These are phyloP conservation scores for Prunus campanulata DNA, from an alignment of 306 rosid genomes.

Conservation along the genomic window DNA sequence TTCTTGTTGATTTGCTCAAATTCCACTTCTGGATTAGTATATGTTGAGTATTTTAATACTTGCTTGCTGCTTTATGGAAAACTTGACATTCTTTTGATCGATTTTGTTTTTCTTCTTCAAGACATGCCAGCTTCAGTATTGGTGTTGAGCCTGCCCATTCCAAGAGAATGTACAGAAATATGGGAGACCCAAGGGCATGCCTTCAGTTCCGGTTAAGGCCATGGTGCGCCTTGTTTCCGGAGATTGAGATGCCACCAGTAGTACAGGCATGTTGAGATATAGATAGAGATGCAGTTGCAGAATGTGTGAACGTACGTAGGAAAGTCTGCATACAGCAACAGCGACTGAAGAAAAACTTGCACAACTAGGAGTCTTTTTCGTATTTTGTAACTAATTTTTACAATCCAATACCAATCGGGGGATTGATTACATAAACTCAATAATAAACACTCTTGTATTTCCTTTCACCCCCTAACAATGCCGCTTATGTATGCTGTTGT, in stretches of 20 bases:
- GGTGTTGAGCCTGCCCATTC: background rate
- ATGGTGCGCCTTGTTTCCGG: background rate
- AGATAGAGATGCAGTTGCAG: background rate
- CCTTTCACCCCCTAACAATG: background rate
- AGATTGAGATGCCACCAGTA: background rate
- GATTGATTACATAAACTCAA: background rate
- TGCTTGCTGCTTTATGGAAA: background rate
- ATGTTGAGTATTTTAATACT: no score
- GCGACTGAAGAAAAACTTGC: slow-evolving; percentile 9
- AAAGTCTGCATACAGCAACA: background rate
- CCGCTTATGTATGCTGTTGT: no score
- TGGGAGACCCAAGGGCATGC: background rate
- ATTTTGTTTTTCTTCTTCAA: background rate
- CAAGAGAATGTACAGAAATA: background rate
- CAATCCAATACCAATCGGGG: background rate
- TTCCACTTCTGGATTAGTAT: background rate
- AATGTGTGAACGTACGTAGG: background rate
- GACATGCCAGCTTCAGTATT: background rate
- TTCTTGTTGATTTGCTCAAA: background rate
- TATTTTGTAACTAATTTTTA: background rate
- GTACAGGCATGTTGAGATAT: background rate
- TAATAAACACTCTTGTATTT: no score
- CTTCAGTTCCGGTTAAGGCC: background rate
- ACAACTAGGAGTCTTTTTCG: background rate
- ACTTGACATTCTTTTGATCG: background rate